Percentiles rank a stretch among this genome's conserved stretches.
phyloP scores from a whole-genome alignment of 306 rosid species.

The Sicyos edulis region DNA sequence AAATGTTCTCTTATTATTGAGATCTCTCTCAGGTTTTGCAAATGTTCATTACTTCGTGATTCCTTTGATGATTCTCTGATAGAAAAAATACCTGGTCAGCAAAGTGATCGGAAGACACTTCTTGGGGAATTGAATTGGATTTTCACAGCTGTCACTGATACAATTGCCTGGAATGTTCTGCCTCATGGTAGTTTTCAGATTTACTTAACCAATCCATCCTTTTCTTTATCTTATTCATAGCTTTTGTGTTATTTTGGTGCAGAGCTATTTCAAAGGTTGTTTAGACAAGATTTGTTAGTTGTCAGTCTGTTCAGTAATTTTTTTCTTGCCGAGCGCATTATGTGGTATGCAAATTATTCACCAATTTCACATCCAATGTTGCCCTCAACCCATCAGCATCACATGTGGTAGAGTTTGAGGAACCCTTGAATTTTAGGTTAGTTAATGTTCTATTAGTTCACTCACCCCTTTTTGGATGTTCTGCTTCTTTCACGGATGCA shows the following conservation, averaged over 20 bases:
- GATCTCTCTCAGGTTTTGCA: constrained; percentile 66
- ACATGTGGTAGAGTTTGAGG: constrained; percentile 70
- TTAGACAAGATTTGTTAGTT: constrained; percentile 93
- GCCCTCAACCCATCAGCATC: constrained; percentile 98
- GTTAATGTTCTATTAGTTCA: constrained; percentile 13
- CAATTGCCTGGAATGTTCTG: constrained; percentile 98
- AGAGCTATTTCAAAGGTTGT: constrained; percentile 94
- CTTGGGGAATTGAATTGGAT: constrained; percentile 98
- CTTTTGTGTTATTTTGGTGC: constrained; percentile 30
- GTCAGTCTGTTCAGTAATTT: constrained; percentile 89
- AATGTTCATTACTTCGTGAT: constrained; percentile 73
- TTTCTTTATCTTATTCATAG: background rate
- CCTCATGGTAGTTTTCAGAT: constrained; percentile 63
- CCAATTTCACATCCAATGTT: constrained; percentile 82
- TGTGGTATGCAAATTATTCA: constrained; percentile 97
- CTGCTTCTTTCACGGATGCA: constrained; percentile 73
- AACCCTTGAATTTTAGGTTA: constrained; percentile 25
- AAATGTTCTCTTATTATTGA: constrained; percentile 16
- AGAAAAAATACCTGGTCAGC: constrained; percentile 94
- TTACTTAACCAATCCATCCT: background rate
- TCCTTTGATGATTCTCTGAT: constrained; percentile 74
- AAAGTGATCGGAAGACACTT: constrained; percentile 89
- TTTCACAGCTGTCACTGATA: constrained; percentile 96
- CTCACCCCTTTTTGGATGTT: constrained; percentile 20
- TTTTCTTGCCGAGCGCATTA: constrained; percentile 92